A percentile compares a stretch with the other conserved stretches of the same genome.
These are phyloP conservation scores for Aureobasidium sp. DNA, from an alignment of 2,329 filamentous ascomycete genomes.

Conservation along the genomic window DNA sequence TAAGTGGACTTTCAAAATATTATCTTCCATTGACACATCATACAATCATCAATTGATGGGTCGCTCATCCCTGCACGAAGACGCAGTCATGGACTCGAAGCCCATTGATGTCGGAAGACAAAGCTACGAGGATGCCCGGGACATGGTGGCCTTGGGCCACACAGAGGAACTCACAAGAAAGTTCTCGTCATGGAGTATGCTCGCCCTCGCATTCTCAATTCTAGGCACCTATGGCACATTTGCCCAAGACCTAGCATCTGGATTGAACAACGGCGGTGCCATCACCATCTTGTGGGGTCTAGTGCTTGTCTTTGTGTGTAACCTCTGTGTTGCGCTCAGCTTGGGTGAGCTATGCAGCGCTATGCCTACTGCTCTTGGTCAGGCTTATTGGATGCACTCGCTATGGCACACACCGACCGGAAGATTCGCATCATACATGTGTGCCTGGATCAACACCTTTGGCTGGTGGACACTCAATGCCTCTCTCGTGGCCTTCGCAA, in stretches of 20 bases:
- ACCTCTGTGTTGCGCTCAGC: conserved; percentile 47
- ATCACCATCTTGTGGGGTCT: conserved; percentile 52
- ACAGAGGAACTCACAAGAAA: conserved; percentile 39
- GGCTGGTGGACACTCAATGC: conserved; percentile 54
- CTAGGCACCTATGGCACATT: conserved; percentile 54
- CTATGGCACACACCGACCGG: conserved; percentile 37
- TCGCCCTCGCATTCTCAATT: conserved; percentile 51
- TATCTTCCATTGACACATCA: neutral
- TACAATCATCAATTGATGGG: neutral
- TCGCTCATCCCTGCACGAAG: neutral
- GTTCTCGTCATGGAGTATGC: conserved; percentile 51
- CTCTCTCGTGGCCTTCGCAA: conserved; percentile 53
- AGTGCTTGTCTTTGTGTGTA: conserved; percentile 46
- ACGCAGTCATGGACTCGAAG: neutral
- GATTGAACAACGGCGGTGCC: conserved; percentile 49
- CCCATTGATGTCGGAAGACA: neutral
- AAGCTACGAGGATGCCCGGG: conserved; percentile 30
- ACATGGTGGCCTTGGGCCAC: conserved; percentile 38
- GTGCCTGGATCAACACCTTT: conserved; percentile 55
- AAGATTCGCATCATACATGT: conserved; percentile 49
- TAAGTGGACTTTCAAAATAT: neutral
- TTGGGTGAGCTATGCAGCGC: conserved; percentile 51
- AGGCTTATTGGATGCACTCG: conserved; percentile 51
- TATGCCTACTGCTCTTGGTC: conserved; percentile 55
- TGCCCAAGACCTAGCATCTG: conserved; percentile 46